Evolutionary conservation across 2,329 filamentous ascomycete genomes (phyloP).

Genomic region (Fusarium algeriense): DNA sequence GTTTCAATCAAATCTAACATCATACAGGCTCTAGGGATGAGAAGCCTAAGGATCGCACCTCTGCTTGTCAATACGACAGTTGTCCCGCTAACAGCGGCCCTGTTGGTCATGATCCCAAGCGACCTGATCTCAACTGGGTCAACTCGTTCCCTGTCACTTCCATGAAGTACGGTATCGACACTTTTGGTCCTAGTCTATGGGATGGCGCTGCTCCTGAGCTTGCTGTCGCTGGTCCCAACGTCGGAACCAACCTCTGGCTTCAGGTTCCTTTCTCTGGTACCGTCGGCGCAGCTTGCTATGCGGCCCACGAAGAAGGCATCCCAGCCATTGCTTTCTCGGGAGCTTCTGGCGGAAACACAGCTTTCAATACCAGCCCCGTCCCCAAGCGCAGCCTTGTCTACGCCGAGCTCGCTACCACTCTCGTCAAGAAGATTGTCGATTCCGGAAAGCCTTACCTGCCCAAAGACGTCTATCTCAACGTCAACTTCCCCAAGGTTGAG

Average conservation of each 20-base stretch:
- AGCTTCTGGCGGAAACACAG: slow-evolving; percentile 59
- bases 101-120: slow-evolving; percentile 64
- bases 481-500: slow-evolving; percentile 72
- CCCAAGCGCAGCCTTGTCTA: slow-evolving; percentile 71
- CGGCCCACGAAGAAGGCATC: slow-evolving; percentile 65
- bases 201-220: slow-evolving; percentile 66
- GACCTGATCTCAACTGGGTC: slow-evolving; percentile 73
- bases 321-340: slow-evolving; percentile 79
- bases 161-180: slow-evolving; percentile 72
- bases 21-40: slow-evolving; percentile 62
- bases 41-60: slow-evolving; percentile 60
- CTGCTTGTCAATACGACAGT: slow-evolving; percentile 70
- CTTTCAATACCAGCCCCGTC: slow-evolving; percentile 66
- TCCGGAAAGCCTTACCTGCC: slow-evolving; percentile 74
- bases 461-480: slow-evolving; percentile 71
- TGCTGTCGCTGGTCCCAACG: slow-evolving; percentile 74
- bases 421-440: slow-evolving; percentile 67
- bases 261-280: slow-evolving; percentile 73
- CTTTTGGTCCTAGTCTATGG: slow-evolving; percentile 66
- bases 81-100: slow-evolving; percentile 69
- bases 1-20: slow-evolving; percentile 1
- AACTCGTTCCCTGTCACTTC: slow-evolving; percentile 77
- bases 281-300: slow-evolving; percentile 73
- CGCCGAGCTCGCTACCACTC: slow-evolving; percentile 69
- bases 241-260: slow-evolving; percentile 68